Base-by-base conservation (phyloP, 2,329 filamentous ascomycete species). In the Fonsecaea monophora region DNA sequence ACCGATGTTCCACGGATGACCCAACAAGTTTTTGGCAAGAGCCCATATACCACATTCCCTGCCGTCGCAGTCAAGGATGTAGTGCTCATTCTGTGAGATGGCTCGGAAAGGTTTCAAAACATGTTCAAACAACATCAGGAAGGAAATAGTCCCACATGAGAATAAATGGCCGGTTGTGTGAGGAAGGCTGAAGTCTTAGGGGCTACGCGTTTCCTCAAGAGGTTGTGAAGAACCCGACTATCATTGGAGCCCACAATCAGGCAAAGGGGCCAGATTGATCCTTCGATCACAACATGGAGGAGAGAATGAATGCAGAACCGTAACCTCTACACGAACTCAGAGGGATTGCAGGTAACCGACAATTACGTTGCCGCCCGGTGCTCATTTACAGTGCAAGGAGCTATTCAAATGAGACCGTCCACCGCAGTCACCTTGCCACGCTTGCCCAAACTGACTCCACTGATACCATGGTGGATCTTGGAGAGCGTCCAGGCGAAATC, bases 231-330 rank as follows among this genome's bases (percentile, higher is more conserved):
- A 32, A 13, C 18, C 21, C 25, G 13, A 45, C 12, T 12, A 30
- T n/a, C 35, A 59, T 59, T 59, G 35, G 38, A 59, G 8, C 25
- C 40, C 56, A 59, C 56, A 32, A 15, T n/a, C 38, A 13, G 34
- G 21, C 37, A 40, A 13, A 40, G 18, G 5, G 38, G 10, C 18
- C 38, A 9, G 38, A 37, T 18, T 3, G 38, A 38, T 58, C 25
- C 25, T 38, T 25, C 56, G 38, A 57, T 13, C n/a, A 9, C 56
- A 34, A 40, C n/a, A n/a, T 25, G 25, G 25, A 25, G 56, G n/a
- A 15, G 25, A 13, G 8, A 21, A 25, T 6, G 18, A 5, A 1
- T 8, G 4, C n/a, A 55, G 53, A 55, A 30, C 18, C 21, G 45
- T 21, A 25, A 50, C 45, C 18, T 50, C 45, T 3, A 50, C 45